Conservation (phyloP, 768 basidiomycete species). For the Leucosporidium yakuticum region DNA sequence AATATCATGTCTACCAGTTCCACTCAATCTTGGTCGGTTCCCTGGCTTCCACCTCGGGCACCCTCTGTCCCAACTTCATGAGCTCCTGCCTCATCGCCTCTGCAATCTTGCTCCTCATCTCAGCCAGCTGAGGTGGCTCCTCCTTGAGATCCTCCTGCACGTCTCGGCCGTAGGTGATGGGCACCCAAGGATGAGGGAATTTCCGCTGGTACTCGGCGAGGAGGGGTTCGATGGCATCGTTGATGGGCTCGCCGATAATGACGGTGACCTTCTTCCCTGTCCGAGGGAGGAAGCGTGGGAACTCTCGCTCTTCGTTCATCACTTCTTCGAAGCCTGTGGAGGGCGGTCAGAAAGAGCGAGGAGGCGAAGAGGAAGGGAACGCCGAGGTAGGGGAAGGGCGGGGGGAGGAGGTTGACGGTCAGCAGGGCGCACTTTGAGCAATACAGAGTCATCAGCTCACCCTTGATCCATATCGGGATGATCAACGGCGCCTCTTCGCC, state of each 20-base stretch:
- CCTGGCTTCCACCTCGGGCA: conserved; percentile 27
- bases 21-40: no score
- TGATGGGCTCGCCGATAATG: conserved; percentile 72
- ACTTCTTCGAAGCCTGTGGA: conserved; percentile 70
- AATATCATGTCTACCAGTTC: no score
- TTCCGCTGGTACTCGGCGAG: conserved; percentile 31
- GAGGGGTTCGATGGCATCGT: conserved; percentile 44
- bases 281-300: conserved; percentile 64
- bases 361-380: not conserved
- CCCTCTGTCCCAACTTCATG: conserved; percentile 38
- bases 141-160: conserved; percentile 35
- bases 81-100: conserved; percentile 46
- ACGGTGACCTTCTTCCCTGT: conserved; percentile 61
- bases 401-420: not conserved
- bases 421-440: not conserved
- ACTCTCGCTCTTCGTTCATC: conserved; percentile 78
- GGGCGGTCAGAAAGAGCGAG: not conserved
- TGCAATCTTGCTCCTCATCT: conserved; percentile 55
- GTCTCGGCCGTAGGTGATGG: conserved; percentile 35
- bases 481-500: conserved; percentile 61
- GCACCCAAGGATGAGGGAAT: conserved; percentile 23
- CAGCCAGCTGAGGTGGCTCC: conserved; percentile 40
- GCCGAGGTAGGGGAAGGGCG: not conserved
- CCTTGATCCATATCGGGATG: conserved; percentile 91
- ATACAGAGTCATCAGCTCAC: conserved; percentile 43